A percentile compares a stretch with the other conserved stretches of the same genome.
Evolutionary conservation across 148 eudicot species (phyloP).

Genomic region (Pharnaceum exiguum): DNA sequence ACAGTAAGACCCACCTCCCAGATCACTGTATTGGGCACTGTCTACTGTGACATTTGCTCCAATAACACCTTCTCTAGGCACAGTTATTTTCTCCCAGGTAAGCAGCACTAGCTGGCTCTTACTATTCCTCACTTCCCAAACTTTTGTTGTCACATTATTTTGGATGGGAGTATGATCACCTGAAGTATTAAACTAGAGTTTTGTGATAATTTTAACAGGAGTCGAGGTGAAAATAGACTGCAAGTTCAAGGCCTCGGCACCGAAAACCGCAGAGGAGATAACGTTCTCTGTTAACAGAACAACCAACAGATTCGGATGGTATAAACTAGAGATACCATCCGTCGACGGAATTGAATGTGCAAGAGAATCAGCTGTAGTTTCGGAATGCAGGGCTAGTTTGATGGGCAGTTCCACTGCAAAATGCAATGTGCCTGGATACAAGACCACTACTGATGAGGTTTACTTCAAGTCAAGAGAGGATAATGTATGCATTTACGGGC

Average conservation of each 20-base stretch:
- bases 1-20: constrained; percentile 31
- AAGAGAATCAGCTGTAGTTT: constrained; percentile 41
- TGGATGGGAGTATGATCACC: too few species aligned
- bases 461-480: constrained; percentile 54
- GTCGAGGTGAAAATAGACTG: constrained; percentile 78
- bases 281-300: constrained; percentile 78
- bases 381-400: constrained; percentile 65
- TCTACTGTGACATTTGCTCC: constrained; percentile 91
- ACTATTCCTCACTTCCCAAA: not conserved
- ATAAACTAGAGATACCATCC: constrained; percentile 64
- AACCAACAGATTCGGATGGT: constrained; percentile 65
- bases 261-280: constrained; percentile 66
- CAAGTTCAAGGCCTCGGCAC: constrained; percentile 63
- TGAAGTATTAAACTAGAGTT: too few species aligned
- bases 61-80: constrained; percentile 76
- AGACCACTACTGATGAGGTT: constrained; percentile 54
- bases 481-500: constrained; percentile 71
- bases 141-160: too few species aligned
- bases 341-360: constrained; percentile 88
- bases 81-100: constrained; percentile 93
- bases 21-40: constrained; percentile 82
- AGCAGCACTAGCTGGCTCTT: not conserved
- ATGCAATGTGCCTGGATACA: constrained; percentile 72
- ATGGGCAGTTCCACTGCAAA: constrained; percentile 39
- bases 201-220: constrained; percentile 29